Base-by-base conservation (phyloP, 2,329 filamentous ascomycete genomes). In the Pseudogymnoascus sp. region DNA sequence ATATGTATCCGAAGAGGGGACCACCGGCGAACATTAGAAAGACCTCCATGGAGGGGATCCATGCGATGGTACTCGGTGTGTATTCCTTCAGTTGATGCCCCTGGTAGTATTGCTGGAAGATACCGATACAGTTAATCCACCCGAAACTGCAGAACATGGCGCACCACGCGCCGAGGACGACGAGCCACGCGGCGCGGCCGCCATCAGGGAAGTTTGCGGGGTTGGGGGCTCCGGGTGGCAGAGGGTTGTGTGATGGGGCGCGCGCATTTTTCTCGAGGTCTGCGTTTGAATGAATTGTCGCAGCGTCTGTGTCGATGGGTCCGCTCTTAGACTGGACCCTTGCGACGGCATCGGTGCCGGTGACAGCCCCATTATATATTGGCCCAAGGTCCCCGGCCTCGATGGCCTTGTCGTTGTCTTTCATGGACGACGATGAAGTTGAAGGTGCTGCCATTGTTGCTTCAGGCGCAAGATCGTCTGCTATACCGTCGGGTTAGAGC, bases 1-100 rank as follows among this genome's bases (percentile, higher is more conserved):
- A 89, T 0, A 87, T 57, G 43, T 82, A 83, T 1, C 88, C 88
- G n/a, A 86, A 80, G 6, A 90, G 69, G 0, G 85, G 85, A 0
- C 86, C 85, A 67, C 81, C 69, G n/a, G 74, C 69, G 51, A 76
- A 73, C 77, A 88, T 79, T 70, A 84, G 78, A 68, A 81, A 83
- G 14, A 81, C 74, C 66, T 85, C 80, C 6, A 86, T 71, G 0
- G 83, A 83, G 0, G 82, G 79, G 57, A 87, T 86, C 85, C 84
- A 87, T n/a, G 84, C 77, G n/a, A 87, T 77, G 0, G 81, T 81
- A 63, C 81, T 83, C 1, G 81, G 70, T 0, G 82, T 81, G 67
- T 83, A 82, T 2, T 76, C 60, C 5, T 68, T 71, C 2, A 87
- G 73, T 16, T 81, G 77, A 6, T 79, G 74, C 6, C 72, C 77